Evolutionary conservation across 768 basidiomycete species (phyloP).

Genomic region (Trametes maxima): DNA sequence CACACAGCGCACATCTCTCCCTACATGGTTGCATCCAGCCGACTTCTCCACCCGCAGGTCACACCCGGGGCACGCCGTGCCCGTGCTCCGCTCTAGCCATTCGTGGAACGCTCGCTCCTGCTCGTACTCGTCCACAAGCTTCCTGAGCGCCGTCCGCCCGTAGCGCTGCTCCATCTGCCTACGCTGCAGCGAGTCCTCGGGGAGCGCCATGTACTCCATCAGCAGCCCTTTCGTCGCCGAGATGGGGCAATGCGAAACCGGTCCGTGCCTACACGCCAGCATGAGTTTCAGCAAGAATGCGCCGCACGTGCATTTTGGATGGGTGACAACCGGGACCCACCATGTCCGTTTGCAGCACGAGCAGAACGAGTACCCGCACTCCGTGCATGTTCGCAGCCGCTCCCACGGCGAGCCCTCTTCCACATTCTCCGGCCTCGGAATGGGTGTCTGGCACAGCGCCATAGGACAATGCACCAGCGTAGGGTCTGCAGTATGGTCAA

Average conservation of each 20-base stretch:
- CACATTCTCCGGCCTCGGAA: conserved; percentile 54
- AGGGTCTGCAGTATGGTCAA: conserved; percentile 54
- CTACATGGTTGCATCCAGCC: conserved; percentile 85
- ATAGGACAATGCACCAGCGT: conserved; percentile 81
- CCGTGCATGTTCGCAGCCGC: conserved; percentile 67
- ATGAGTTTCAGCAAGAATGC: conserved; percentile 9
- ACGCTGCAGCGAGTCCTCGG: conserved; percentile 54
- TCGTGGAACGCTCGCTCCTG: conserved; percentile 76
- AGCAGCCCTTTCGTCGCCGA: conserved; percentile 67
- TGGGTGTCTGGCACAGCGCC: conserved; percentile 77
- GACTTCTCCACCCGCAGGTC: conserved; percentile 72
- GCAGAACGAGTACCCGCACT: conserved; percentile 81
- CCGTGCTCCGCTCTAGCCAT: conserved; percentile 71
- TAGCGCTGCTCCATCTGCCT: conserved; percentile 59
- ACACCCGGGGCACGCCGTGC: conserved; percentile 73
- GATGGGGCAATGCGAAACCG: conserved; percentile 69
- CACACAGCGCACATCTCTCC: neutral
- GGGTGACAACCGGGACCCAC: conserved; percentile 39
- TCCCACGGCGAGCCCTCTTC: conserved; percentile 71
- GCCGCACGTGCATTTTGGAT: neutral
- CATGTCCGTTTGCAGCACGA: conserved; percentile 81
- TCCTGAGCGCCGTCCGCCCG: conserved; percentile 61
- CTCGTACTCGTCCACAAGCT: conserved; percentile 61
- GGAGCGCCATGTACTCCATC: conserved; percentile 62
- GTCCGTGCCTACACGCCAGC: conserved; percentile 68